Percentiles rank a stretch among this genome's conserved stretches.
Conservation (phyloP, 1,139 yeast species). For the Scheffersomyces stambukii region DNA sequence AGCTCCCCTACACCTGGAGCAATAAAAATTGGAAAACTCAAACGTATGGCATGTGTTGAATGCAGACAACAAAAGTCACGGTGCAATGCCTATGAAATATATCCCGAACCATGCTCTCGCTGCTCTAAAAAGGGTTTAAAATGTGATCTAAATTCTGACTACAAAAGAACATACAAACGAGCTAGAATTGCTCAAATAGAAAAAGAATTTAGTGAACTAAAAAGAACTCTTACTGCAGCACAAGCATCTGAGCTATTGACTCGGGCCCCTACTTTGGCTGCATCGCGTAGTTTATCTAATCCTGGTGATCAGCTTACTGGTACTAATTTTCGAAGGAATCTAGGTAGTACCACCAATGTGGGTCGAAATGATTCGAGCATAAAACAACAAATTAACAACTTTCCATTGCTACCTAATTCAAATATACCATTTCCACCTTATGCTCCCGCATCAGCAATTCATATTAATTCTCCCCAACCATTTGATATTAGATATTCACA, state of each 20-base stretch:
- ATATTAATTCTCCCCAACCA: too few species aligned
- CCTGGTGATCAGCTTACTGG: background rate
- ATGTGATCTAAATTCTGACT: constrained; percentile 75
- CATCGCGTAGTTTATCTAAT: too few species aligned
- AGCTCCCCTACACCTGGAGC: constrained; percentile 5
- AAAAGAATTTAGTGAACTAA: constrained; percentile 66
- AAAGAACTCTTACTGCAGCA: constrained; percentile 50
- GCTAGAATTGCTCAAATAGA: constrained; percentile 84
- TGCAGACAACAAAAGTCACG: constrained; percentile 92
- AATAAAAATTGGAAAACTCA: constrained; percentile 25
- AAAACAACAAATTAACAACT: too few species aligned
- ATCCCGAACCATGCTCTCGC: constrained; percentile 80
- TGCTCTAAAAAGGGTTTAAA: constrained; percentile 65
- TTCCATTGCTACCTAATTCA: too few species aligned
- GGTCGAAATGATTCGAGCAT: too few species aligned
- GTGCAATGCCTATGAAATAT: constrained; percentile 78
- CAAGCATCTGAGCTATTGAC: constrained; percentile 45
- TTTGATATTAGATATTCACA: too few species aligned
- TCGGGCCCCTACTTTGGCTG: constrained; percentile 27
- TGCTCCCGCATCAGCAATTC: constrained; percentile 5
- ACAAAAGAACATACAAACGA: constrained; percentile 83
- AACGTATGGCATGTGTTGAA: constrained; percentile 87
- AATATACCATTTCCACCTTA: too few species aligned
- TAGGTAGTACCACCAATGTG: too few species aligned
- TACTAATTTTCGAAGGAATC: too few species aligned